Evolutionary conservation across 768 basidiomycete genomes (phyloP).

Genomic region (Austroboletus festivus): DNA sequence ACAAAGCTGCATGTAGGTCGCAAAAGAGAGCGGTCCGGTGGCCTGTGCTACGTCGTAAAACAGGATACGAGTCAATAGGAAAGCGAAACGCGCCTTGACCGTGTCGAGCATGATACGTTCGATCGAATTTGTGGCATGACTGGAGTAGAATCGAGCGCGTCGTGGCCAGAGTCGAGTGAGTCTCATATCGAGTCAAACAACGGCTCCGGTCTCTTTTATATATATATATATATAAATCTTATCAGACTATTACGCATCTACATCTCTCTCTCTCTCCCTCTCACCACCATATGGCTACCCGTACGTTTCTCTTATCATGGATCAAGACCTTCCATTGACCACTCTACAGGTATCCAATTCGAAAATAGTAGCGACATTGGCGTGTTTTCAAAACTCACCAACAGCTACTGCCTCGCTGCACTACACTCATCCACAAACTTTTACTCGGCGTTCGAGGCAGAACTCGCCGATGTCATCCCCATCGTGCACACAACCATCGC

Average conservation of each 20-base stretch:
- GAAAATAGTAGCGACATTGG: constrained; percentile 95
- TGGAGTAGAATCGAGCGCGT: neutral
- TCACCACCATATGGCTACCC: constrained; percentile 63
- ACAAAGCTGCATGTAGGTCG: constrained; percentile 90
- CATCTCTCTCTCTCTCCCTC: neutral
- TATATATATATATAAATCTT: neutral
- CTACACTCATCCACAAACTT: constrained; percentile 96
- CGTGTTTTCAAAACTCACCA: constrained; percentile 96
- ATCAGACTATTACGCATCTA: neutral
- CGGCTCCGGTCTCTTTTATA: constrained; percentile 4
- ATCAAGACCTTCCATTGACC: constrained; percentile 1
- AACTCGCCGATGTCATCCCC: constrained; percentile 89
- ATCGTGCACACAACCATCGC: constrained; percentile 95
- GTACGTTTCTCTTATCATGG: constrained; percentile 36
- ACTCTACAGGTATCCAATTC: constrained; percentile 72
- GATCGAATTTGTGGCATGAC: constrained; percentile 37
- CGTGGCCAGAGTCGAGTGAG: neutral
- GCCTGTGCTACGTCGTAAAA: constrained; percentile 44
- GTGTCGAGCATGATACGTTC: constrained; percentile 69
- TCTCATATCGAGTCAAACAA: constrained; percentile 14
- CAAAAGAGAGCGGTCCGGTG: constrained; percentile 84
- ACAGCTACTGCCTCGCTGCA: constrained; percentile 94
- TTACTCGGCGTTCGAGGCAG: constrained; percentile 95
- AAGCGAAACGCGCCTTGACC: constrained; percentile 53
- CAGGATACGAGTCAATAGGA: no score